Conservation (phyloP, 176 grass and related monocot species). For the Miscanthus lutarioriparius region DNA sequence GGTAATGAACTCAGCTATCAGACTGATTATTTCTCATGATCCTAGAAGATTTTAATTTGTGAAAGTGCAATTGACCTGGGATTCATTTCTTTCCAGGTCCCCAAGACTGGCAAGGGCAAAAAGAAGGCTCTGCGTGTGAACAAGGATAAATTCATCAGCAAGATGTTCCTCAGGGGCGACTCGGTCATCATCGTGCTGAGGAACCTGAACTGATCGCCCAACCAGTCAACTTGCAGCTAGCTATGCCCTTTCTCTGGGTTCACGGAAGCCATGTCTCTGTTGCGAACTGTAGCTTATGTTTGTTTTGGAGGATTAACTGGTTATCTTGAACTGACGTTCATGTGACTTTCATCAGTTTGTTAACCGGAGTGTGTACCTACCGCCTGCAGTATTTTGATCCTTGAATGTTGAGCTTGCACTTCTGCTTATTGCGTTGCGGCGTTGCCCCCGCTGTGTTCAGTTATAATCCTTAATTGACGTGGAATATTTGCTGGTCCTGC, state of each 20-base stretch:
- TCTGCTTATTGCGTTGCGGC: neutral
- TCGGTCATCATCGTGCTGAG: conserved; percentile 78
- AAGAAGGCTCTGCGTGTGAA: conserved; percentile 75
- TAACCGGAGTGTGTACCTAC: neutral
- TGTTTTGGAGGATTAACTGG: neutral
- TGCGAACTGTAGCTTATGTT: neutral
- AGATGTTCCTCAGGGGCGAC: conserved; percentile 81
- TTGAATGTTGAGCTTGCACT: neutral
- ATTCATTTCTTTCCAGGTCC: conserved; percentile 46
- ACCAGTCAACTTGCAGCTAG: neutral
- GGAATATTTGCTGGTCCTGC: conserved; percentile 11
- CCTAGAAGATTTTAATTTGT: neutral
- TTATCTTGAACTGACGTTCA: neutral
- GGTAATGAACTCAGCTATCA: conserved; percentile 35
- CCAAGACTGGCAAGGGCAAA: conserved; percentile 82
- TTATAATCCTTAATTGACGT: neutral
- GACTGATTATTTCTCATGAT: neutral
- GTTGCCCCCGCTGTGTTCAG: neutral
- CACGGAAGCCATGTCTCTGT: neutral
- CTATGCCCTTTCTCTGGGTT: neutral
- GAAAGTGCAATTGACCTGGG: neutral
- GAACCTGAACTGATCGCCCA: conserved; percentile 53
- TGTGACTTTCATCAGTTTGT: neutral
- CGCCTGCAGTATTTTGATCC: neutral
- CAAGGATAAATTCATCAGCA: conserved; percentile 86